Base-by-base conservation (phyloP, 23 red algal species). In the Gracilaria caudata region DNA sequence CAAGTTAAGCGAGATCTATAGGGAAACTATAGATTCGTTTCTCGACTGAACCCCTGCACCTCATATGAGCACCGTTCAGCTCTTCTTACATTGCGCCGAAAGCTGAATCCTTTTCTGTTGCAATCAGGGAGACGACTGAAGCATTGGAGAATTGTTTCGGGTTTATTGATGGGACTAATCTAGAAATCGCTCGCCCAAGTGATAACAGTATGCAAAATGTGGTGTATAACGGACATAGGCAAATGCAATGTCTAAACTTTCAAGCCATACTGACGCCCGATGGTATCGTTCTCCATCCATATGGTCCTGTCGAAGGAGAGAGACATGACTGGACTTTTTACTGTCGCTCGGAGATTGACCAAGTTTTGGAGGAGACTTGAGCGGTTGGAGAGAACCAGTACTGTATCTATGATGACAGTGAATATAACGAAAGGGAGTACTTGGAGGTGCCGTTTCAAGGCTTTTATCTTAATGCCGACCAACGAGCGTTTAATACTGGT, bases 361-460 rank as follows among this genome's bases (percentile, higher is more conserved):
- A 32, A 2, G 13, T 11, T 29, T 2, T 65, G 10, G 60, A 65
- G 4, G 26, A 20, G 4, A 35, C 12, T 28, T 23, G 3, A 2
- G 2, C 12, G 8, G 25, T 4, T 16, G 60, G 3, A 9, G 25
- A 4, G 25, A 35, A 25, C 6, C 60, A 65, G 60, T 65, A 65
- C 65, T 78, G 71, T 53, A 78, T 89, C 39, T 89, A 89, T 57
- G 85, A 45, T 20, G 49, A 89, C 35, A 71, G 57, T 45, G 51
- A 72, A 5, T 89, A 79, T 54, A 89, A 68, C 40, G 20, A 30
- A 13, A 4, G 85, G 7, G 21, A 59, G 49, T 79, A 34, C 36
- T 26, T 89, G 28, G 51, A 89, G 47, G 72, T 79, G n/a, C 72
- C 85, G 21, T 89, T 89, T 53, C 85, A 89, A 56, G 68, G 72